Evolutionary conservation across 164 flowering plant species (phyloP), one percentile per base, ranked within the genome.

Genomic region (Nymphaea thermarum): DNA sequence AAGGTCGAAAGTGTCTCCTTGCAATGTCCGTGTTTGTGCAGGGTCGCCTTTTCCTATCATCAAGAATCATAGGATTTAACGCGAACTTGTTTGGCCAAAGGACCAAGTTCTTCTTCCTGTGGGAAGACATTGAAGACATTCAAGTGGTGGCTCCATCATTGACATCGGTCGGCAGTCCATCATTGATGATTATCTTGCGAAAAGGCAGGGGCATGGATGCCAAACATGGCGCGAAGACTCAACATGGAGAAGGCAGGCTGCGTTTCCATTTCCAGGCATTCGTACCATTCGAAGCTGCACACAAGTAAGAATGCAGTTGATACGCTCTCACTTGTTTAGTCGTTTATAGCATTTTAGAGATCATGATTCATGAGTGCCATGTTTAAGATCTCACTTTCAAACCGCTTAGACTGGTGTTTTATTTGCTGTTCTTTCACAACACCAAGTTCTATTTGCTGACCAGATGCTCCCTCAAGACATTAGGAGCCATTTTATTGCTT

Each of bases 41-140:
- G 98, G 98, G 98, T 14, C 96, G 98, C 43, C 79, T 94, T 4
- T 94, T 94, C 72, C 74, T 94, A 62, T 94, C 98, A 60, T 81
- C 98, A 63, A 83, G 97, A 80, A 84, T 89, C 65, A 84, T 94
- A 76, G 98, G 98, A 43, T 94, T 88, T 70, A 83, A 93, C 77
- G 76, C 95, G 55, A 90, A 88, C 75, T 70, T 94, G 67, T 94
- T 94, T 79, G 96, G 97, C 45, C 94, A 85, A 69, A 93, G 81
- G 79, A 91, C 96, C 12, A 93, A 82, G 44, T 93, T 93, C 81
- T 93, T 84, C 80, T 87, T 93, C 73, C 88, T 91, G 5, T 93
- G 98, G 97, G 97, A 89, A 77, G 98, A 94, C 71, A 85, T 94
- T 51, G 98, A 94, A 77, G 96, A 87, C n/a, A 85, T 91, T 74